Evolutionary conservation across 176 grass and related monocot genomes (phyloP).

Genomic region (Phoenix roebelenii): DNA sequence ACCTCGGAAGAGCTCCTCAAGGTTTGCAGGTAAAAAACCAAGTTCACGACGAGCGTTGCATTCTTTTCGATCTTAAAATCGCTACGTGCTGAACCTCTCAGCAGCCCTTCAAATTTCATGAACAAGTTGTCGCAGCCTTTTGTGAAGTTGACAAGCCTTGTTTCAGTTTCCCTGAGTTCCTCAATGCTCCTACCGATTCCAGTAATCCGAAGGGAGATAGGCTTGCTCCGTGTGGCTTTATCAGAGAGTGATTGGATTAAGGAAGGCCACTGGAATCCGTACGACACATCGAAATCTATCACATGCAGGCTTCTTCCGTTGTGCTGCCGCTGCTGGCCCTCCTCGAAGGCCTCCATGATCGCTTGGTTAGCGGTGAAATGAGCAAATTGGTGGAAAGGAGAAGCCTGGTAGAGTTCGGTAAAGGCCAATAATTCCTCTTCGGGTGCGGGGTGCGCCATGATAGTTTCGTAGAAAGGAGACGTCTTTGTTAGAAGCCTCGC

Average conservation of each 20-base stretch:
- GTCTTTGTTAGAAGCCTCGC: conserved; percentile 18
- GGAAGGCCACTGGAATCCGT: conserved; percentile 93
- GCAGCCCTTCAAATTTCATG: conserved; percentile 57
- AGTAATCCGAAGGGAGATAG: conserved; percentile 49
- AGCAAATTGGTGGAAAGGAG: conserved; percentile 60
- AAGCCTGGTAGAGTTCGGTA: conserved; percentile 63
- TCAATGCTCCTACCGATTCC: conserved; percentile 35
- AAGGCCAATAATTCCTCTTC: conserved; percentile 43
- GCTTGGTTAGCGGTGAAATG: conserved; percentile 96
- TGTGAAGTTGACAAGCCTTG: conserved; percentile 40
- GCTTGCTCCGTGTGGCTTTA: conserved; percentile 15
- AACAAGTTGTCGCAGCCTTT: conserved; percentile 38
- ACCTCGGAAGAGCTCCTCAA: conserved; percentile 21
- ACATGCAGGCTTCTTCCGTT: conserved; percentile 45
- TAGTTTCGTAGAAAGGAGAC: neutral
- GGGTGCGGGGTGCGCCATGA: neutral
- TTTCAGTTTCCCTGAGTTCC: conserved; percentile 49
- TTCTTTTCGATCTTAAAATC: conserved; percentile 22
- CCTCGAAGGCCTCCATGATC: conserved; percentile 73
- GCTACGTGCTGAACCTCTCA: conserved; percentile 5
- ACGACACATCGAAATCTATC: conserved; percentile 61
- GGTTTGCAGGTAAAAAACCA: conserved; percentile 38
- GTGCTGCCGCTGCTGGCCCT: neutral
- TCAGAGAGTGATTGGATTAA: conserved; percentile 74
- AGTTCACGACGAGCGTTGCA: conserved; percentile 59